Base-by-base conservation (phyloP, 176 grass and related monocot species). In the Lolium rigidum region DNA sequence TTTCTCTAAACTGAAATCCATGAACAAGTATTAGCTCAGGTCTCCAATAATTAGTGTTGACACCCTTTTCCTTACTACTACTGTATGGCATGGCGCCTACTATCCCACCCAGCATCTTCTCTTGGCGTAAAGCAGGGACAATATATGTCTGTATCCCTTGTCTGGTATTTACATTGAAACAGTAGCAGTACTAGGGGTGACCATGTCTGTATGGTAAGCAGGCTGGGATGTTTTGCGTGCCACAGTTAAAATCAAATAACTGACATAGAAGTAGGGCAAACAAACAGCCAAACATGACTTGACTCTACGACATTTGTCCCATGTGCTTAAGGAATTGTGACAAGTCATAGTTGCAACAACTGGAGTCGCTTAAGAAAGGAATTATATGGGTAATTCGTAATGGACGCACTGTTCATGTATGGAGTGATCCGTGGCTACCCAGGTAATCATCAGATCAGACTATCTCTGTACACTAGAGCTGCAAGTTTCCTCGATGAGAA, bases 1-100 rank as follows among this genome's bases (percentile, higher is more conserved):
- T 64, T 64, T 24, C 61, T 64, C 11, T 64, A 28, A 64, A 64
- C 61, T 64, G 61, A 64, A 64, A 64, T 28, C 61, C 61, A 28
- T 64, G 61, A 28, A 24, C 61, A 64, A 2, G 61, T 64, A 28
- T 64, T 64, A 64, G 61, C 61, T 64, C 22, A 64, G 61, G 61
- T 28, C 61, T 64, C 61, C 5, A 64, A 14, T 64, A 64, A 64
- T 24, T 64, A 64, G 61, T 2, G 4, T 26, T 63, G 22, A 63
- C 60, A 63, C 60, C 60, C 21, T 63, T 63, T 26, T 63, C 60
- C 10, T 12, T 26, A 26, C 11, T n/a, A 61, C 21, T 61, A 24
- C n/a, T 61, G 21, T n/a, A 61, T 63, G 22, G 10, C 21, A 62
- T 62, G 1, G 21, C 59, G 10, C 59, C 21, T 5, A 62, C 24